Conservation (phyloP, 495 filamentous ascomycete genomes). For the Penicillium daleae region DNA sequence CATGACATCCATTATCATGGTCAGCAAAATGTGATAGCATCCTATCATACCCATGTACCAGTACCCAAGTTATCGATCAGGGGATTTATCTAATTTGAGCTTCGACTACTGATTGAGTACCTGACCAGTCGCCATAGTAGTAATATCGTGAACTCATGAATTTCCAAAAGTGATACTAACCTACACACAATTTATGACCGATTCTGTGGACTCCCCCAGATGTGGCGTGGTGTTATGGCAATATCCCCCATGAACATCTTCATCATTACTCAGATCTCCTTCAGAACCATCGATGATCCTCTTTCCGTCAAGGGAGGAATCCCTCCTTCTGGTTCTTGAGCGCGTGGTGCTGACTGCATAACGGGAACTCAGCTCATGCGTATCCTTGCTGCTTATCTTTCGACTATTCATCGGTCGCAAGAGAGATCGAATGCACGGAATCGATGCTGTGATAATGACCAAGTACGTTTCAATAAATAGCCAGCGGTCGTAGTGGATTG, state of each 20-base stretch:
- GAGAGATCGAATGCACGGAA: slow-evolving; percentile 35
- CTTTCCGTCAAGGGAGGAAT: slow-evolving; percentile 19
- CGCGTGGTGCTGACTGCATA: slow-evolving; percentile 11
- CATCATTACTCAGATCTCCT: slow-evolving; percentile 16
- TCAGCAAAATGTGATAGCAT: no score
- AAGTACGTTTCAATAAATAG: slow-evolving; percentile 37
- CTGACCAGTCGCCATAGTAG: background rate
- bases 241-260: background rate
- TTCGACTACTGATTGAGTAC: background rate
- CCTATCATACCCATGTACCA: no score
- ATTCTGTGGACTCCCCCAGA: slow-evolving; percentile 9
- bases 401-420: slow-evolving; percentile 14
- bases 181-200: slow-evolving; percentile 17
- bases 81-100: no score
- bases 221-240: slow-evolving; percentile 1
- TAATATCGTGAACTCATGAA: background rate
- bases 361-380: slow-evolving; percentile 22
- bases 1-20: no score
- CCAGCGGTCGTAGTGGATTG: slow-evolving; percentile 34
- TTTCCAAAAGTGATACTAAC: background rate
- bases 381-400: slow-evolving; percentile 15
- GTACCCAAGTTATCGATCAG: no score
- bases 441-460: slow-evolving; percentile 39
- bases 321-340: slow-evolving; percentile 15
- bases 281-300: slow-evolving; percentile 18